Evolutionary conservation across 2,329 filamentous ascomycete genomes (phyloP).

Genomic region (Cladosporium sp.): DNA sequence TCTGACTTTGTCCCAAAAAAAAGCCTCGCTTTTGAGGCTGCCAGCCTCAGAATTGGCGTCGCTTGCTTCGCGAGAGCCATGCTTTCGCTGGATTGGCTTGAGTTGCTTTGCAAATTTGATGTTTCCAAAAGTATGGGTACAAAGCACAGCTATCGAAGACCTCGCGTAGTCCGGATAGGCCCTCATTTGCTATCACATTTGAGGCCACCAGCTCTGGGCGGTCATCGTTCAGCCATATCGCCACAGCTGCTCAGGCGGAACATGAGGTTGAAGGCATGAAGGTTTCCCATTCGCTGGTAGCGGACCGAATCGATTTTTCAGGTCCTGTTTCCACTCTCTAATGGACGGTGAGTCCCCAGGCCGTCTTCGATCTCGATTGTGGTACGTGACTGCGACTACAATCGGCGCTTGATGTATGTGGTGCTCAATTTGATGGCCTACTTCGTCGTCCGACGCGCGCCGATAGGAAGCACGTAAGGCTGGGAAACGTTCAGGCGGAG

Average conservation of each 20-base stretch:
- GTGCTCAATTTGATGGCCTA: not conserved
- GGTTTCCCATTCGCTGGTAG: not conserved
- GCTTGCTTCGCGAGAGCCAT: no score
- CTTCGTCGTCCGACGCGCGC: not conserved
- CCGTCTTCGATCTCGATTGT: not conserved
- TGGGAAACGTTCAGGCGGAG: not conserved
- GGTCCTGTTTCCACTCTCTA: not conserved
- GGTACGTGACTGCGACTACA: not conserved
- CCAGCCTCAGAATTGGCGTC: no score
- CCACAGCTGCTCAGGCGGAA: not conserved
- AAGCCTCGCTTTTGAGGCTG: no score
- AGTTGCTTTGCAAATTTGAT: no score
- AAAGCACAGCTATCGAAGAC: no score
- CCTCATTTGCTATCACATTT: no score
- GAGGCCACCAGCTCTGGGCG: no score
- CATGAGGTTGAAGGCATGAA: slow-evolving; percentile 4
- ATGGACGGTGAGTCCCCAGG: not conserved
- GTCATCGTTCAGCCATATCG: not conserved
- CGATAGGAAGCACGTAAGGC: not conserved
- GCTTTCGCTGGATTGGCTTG: no score
- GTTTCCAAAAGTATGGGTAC: no score
- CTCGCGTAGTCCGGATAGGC: no score
- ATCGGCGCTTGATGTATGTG: not conserved
- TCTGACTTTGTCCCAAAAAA: no score
- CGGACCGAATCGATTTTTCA: not conserved